Evolutionary conservation across 805 yeast species (phyloP).

Genomic region (Candida lessepsii): DNA sequence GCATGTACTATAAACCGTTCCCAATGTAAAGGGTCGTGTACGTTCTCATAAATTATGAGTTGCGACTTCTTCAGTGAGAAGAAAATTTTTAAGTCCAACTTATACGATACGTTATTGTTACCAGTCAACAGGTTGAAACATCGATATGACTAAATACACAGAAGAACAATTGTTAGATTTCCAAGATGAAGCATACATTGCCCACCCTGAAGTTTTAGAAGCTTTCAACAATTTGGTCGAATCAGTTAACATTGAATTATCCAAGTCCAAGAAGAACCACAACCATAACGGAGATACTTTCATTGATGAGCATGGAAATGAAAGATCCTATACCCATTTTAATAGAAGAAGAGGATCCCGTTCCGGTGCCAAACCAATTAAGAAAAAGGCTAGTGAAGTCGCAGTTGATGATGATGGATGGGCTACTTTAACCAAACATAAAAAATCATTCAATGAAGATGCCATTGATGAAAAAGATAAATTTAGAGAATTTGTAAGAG

Average conservation of each 20-base stretch:
- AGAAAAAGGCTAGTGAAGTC: conserved; percentile 51
- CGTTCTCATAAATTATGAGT: background rate
- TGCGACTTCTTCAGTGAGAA: too few species aligned
- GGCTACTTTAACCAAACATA: conserved; percentile 57
- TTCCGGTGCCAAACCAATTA: conserved; percentile 49
- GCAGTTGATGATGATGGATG: conserved; percentile 79
- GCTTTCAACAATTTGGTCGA: conserved; percentile 67
- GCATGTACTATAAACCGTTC: background rate
- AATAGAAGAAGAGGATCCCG: conserved; percentile 65
- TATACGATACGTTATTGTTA: too few species aligned
- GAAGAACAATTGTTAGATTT: conserved; percentile 65
- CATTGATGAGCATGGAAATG: conserved; percentile 45
- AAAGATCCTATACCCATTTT: conserved; percentile 45
- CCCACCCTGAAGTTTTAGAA: conserved; percentile 61
- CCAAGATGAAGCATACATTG: conserved; percentile 56
- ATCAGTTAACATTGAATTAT: conserved; percentile 51
- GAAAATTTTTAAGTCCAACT: conserved; percentile 13
- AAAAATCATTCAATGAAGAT: conserved; percentile 52
- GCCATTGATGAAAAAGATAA: conserved; percentile 46
- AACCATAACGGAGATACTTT: conserved; percentile 43
- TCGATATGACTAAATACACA: conserved; percentile 56
- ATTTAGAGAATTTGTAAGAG: conserved; percentile 45
- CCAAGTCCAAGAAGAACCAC: conserved; percentile 21
- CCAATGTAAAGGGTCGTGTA: background rate
- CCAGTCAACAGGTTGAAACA: background rate